Base-by-base conservation (phyloP, 768 basidiomycete species). In the Kwoniella newhampshirensis region DNA sequence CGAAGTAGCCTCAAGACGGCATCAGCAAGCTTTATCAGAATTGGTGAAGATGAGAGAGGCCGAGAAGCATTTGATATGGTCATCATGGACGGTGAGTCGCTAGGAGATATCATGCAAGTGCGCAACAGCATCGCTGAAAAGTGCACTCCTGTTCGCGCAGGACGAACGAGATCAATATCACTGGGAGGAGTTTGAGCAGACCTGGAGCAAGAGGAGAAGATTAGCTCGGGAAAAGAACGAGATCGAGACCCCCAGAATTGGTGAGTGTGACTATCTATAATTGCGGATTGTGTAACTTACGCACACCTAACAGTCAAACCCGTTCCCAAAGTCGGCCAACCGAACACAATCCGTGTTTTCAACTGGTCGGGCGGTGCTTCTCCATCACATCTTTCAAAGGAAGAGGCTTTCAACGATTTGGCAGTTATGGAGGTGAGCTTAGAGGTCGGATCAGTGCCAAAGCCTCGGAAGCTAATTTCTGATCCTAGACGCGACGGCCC, bases 101-200 rank as follows among this genome's bases (percentile, higher is more conserved):
- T 20, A 27, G 2, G 18, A 15, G n/a, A 26, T 32, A 13, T 13
- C 32, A 32, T 32, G 7, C 32, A 6, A 6, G 32, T 13, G 13
- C 32, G 7, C 32, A 32, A 32, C 32, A 6, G 13, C 32, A 32
- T 6, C n/a, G 32, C 32, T 32, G 32, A 32, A n/a, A n/a, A n/a
- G n/a, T n/a, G n/a, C n/a, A n/a, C 55, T 64, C 43, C 53, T 32
- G 23, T 32, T 32, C 58, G 18, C 42, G 25, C 70, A 92, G 90
- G 77, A 86, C 57, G 80, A 87, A 23, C 81, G 87, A 49, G 88
- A 91, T 64, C 85, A 86, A 45, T 77, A 93, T 12, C 88, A 93
- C 68, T 87, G 83, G 1, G 86, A 87, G 13, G 88, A 94, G 85
- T 87, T 93, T 54, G 85, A 92, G 0, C 89, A 93, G 66, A 86